Evolutionary conservation across 2,329 filamentous ascomycete genomes (phyloP), one percentile per base, ranked within the genome.

Genomic region (Pseudocercospora cruenta): DNA sequence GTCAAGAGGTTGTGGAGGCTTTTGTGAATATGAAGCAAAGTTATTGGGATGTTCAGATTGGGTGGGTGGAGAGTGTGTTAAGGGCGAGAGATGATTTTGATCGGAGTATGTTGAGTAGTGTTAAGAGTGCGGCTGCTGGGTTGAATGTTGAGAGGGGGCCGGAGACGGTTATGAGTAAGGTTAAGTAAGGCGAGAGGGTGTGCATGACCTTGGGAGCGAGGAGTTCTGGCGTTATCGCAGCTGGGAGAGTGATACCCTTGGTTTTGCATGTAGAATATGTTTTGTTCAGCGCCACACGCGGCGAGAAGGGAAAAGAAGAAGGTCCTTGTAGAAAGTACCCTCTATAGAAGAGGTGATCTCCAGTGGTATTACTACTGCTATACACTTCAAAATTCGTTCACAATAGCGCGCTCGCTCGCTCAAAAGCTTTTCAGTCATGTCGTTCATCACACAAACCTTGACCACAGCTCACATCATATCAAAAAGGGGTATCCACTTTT

Each of bases 131-230:
- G 77, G 94, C 94, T n/a, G 94, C 93, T 7, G 91, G 93, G 79
- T 87, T 96, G 71, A 89, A 91, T 66, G 89, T 94, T 1, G 90
- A 91, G 68, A 87, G 93, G 69, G 94, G 93, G 0, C 80, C 87
- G 19, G 94, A 98, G 81, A 98, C 95, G 2, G 92, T 99, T 69
- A 97, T 99, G 94, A 89, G 91, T 69, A 94, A 92, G 81, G 88
- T 97, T 14, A 74, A 71, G 67, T 76, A 63, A 39, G 19, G 45
- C 8, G 9, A 19, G 31, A 58, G 55, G 31, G 1, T 36, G 55
- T 43, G 19, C 28, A 19, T 58, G n/a, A 21, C 22, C 24, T 58
- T 36, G 55, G 31, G 22, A 36, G 55, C 55, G 31, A 58, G 55
- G 55, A 39, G 55, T 58, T 39, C 9, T 31, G 55, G 26, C 7